These are phyloP conservation scores for Pharnaceum exiguum DNA, from an alignment of 148 eudicot genomes.

Conservation along the genomic window DNA sequence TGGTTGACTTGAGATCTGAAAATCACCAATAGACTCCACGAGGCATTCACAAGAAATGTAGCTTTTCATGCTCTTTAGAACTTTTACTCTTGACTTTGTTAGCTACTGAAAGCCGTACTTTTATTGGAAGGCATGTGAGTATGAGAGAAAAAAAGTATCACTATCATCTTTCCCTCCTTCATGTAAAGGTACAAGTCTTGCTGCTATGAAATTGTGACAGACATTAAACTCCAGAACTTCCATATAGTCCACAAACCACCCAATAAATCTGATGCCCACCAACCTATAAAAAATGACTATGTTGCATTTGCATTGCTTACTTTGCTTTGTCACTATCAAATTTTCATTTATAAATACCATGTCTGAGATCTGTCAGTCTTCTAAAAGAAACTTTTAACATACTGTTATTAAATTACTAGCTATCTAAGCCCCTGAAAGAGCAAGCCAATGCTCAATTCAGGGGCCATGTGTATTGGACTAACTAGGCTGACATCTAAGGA, in stretches of 20 bases:
- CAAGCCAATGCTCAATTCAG: constrained; percentile 7
- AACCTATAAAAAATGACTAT: constrained; percentile 18
- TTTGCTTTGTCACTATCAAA: neutral
- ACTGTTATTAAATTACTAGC: neutral
- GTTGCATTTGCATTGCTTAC: neutral
- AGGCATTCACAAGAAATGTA: no score
- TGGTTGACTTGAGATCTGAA: no score
- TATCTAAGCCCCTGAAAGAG: neutral
- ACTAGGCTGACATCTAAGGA: constrained; percentile 16
- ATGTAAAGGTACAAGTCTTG: constrained; percentile 13
- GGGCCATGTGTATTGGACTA: constrained; percentile 16
- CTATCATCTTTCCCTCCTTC: constrained; percentile 20
- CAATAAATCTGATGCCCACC: constrained; percentile 18
- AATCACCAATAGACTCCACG: no score
- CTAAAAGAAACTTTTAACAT: neutral
- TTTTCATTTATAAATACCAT: neutral
- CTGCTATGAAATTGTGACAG: constrained; percentile 15
- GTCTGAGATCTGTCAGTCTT: neutral
- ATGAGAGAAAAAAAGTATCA: neutral
- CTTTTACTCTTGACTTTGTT: constrained; percentile 3
- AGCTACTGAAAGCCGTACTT: constrained; percentile 11
- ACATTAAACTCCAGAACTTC: constrained; percentile 16
- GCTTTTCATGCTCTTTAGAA: constrained; percentile 4
- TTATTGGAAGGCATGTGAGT: constrained; percentile 40
- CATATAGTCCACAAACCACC: constrained; percentile 15